Percentiles rank a stretch among this genome's conserved stretches.
Conservation (phyloP, 2,329 filamentous ascomycete species). For the Fusarium avenaceum region DNA sequence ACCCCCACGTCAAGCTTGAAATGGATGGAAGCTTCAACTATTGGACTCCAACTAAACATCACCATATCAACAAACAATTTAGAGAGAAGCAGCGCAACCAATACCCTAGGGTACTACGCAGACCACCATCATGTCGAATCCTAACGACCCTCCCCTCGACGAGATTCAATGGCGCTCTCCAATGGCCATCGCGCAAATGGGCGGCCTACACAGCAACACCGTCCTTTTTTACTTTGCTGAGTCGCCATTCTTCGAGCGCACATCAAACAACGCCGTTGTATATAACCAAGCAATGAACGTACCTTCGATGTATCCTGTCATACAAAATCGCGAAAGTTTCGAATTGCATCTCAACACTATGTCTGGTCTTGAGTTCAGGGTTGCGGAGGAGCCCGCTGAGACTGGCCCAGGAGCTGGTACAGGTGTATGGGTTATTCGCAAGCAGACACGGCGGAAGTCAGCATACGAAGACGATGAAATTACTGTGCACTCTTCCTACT, state of each 20-base stretch:
- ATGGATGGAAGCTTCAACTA: slow-evolving; percentile 24
- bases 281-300: slow-evolving; percentile 74
- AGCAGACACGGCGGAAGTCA: slow-evolving; percentile 73
- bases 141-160: slow-evolving; percentile 69
- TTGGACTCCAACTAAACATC: slow-evolving; percentile 22
- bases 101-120: not conserved
- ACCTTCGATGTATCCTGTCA: slow-evolving; percentile 67
- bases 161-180: slow-evolving; percentile 76
- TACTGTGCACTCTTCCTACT: slow-evolving; percentile 71
- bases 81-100: not conserved
- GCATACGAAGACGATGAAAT: slow-evolving; percentile 69
- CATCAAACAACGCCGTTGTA: slow-evolving; percentile 76
- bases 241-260: slow-evolving; percentile 77
- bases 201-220: slow-evolving; percentile 73
- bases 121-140: slow-evolving; percentile 56
- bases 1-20: slow-evolving; percentile 29
- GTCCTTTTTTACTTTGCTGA: slow-evolving; percentile 77
- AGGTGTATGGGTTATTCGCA: slow-evolving; percentile 77
- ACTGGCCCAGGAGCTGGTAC: slow-evolving; percentile 74
- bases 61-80: slow-evolving; percentile 4
- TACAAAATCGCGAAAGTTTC: slow-evolving; percentile 73
- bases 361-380: slow-evolving; percentile 76
- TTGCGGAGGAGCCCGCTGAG: slow-evolving; percentile 74
- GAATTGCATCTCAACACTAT: slow-evolving; percentile 73
- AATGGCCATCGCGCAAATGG: slow-evolving; percentile 62